phyloP scores from a whole-genome alignment of 495 filamentous ascomycete genomes.

The Pyrenopolyporus hunteri region DNA sequence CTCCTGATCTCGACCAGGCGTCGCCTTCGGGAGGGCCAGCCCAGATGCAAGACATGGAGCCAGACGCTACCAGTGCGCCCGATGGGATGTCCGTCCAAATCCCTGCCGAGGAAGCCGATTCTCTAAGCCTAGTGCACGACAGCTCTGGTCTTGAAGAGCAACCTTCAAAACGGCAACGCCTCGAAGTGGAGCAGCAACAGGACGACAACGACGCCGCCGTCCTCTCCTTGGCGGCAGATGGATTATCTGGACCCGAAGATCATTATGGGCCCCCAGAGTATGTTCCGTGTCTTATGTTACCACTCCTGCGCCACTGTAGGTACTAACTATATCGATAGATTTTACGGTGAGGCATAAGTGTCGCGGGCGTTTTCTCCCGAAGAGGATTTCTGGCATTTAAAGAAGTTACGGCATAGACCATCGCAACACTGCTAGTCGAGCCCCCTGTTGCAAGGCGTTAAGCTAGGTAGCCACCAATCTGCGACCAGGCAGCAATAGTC shows the following conservation, averaged over 20 bases:
- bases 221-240: constrained; percentile 48
- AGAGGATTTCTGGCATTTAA: not conserved
- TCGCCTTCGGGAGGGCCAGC: constrained; percentile 5
- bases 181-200: constrained; percentile 41
- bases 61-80: constrained; percentile 18
- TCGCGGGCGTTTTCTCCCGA: too few species aligned
- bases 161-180: constrained; percentile 47
- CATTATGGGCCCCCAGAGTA: constrained; percentile 47
- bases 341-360: constrained; percentile 44
- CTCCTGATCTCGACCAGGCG: constrained; percentile 4
- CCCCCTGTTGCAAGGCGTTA: constrained; percentile 1
- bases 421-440: not conserved
- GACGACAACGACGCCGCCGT: constrained; percentile 50
- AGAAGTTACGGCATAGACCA: not conserved
- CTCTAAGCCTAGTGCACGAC: constrained; percentile 32
- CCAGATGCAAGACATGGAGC: constrained; percentile 11
- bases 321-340: constrained; percentile 33
- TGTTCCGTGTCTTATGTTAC: constrained; percentile 20
- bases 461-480: not conserved
- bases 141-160: constrained; percentile 38
- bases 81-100: constrained; percentile 17
- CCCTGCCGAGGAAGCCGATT: constrained; percentile 23
- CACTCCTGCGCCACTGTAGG: too few species aligned
- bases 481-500: not conserved
- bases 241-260: constrained; percentile 41